phyloP scores from a whole-genome alignment of 495 filamentous ascomycete species.

The Aspergillus avenaceus region DNA sequence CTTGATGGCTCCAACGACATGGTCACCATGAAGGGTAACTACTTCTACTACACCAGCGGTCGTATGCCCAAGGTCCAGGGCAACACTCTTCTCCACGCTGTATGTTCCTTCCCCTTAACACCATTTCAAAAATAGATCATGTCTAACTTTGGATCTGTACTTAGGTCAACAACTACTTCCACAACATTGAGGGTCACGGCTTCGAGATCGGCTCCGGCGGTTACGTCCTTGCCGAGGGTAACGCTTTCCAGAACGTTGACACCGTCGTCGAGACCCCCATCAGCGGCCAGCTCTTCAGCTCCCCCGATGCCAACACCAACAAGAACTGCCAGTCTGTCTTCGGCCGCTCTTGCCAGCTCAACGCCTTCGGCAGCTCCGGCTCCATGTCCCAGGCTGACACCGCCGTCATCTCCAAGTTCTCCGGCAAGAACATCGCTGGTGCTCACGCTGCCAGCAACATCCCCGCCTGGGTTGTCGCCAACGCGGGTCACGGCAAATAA shows the following conservation, averaged over 20 bases:
- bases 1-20: conserved; percentile 36
- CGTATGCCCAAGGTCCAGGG: conserved; percentile 40
- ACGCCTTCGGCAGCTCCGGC: conserved; percentile 43
- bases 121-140: neutral
- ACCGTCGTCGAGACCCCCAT: conserved; percentile 24
- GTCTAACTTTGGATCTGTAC: neutral
- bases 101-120: conserved; percentile 7
- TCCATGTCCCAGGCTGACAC: conserved; percentile 33
- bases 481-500: conserved; percentile 29
- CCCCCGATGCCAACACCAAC: conserved; percentile 31
- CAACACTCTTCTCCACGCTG: conserved; percentile 41
- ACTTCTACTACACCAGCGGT: conserved; percentile 43
- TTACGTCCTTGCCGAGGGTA: conserved; percentile 55
- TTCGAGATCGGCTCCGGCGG: conserved; percentile 51
- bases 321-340: conserved; percentile 34
- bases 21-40: conserved; percentile 42
- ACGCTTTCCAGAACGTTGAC: conserved; percentile 52
- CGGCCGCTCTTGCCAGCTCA: conserved; percentile 41
- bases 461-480: conserved; percentile 11
- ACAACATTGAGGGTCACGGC: conserved; percentile 48
- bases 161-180: conserved; percentile 58
- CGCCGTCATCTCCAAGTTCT: conserved; percentile 44
- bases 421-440: conserved; percentile 45
- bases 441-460: conserved; percentile 33
- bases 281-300: conserved; percentile 41